Evolutionary conservation across 2,329 filamentous ascomycete genomes (phyloP), one percentile per base, ranked within the genome.

Genomic region (Macroventuria anomochaeta): DNA sequence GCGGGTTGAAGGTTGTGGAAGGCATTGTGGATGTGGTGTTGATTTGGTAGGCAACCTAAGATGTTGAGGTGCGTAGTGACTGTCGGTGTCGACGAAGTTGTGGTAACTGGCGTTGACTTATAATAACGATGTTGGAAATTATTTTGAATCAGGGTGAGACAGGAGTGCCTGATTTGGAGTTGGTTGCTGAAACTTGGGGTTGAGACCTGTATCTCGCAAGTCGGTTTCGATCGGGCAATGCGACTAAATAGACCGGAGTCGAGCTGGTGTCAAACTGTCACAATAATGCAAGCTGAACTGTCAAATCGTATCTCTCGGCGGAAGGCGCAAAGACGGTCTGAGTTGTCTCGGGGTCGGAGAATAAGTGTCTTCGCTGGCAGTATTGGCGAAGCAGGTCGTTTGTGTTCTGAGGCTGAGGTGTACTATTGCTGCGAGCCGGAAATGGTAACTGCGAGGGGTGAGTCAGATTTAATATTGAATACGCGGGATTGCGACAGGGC

Each of bases 391-490:
- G 42, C 61, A 64, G 54, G 62, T 57, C 62, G 43, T 54, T 47
- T 53, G 61, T 53, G 28, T 56, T 61, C 61, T 61, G 61, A 62
- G 39, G 64, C 59, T 63, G 57, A 61, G 59, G 52, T 53, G 55
- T 59, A 60, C 26, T 44, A 21, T 20, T 41, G 38, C 21, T 62
- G 63, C 59, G 61, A 61, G 42, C 53, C 59, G 59, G 62, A 42
- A 57, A 56, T 46, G 62, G 63, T 31, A 40, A 50, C 67, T 70
- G 61, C 46, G 40, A 58, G 53, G 61, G 46, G 61, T 74, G 67
- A 72, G 71, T 74, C 67, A 74, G 71, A 72, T 68, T 69, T 68
- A 70, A 69, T 71, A 68, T 70, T 49, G 51, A 43, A 55, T 25
- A 41, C 40, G 53, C 42, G 53, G 46, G 53, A 44, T 49, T 21